These are phyloP conservation scores for Hydrangea macrophylla DNA, from an alignment of 148 eudicot genomes.

Conservation along the genomic window DNA sequence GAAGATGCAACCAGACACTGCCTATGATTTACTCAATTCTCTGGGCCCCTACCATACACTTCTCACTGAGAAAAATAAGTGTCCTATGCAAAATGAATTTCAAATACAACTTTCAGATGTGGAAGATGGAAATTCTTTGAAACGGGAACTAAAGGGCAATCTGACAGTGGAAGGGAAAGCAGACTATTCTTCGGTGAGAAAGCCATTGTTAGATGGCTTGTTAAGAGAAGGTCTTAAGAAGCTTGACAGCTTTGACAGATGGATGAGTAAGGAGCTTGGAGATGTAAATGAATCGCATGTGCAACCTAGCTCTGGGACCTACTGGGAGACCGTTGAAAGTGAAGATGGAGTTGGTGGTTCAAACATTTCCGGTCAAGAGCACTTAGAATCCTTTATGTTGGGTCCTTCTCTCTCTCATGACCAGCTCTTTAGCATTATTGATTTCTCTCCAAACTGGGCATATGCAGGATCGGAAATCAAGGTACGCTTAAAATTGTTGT, in stretches of 20 bases:
- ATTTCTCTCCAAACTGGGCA: slow-evolving; percentile 73
- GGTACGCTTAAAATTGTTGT: too few species aligned
- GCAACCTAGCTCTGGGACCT: slow-evolving; percentile 43
- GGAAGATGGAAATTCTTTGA: slow-evolving; percentile 19
- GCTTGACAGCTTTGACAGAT: slow-evolving; percentile 75
- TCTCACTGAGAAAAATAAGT: slow-evolving; percentile 22
- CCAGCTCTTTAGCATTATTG: slow-evolving; percentile 70
- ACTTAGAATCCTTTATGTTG: slow-evolving; percentile 37
- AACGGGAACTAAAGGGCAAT: slow-evolving; percentile 17
- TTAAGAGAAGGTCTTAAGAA: slow-evolving; percentile 49
- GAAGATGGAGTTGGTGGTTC: slow-evolving; percentile 45
- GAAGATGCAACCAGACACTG: slow-evolving; percentile 22
- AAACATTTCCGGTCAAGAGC: slow-evolving; percentile 31
- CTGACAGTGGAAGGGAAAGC: slow-evolving; percentile 26
- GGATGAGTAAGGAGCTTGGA: slow-evolving; percentile 82
- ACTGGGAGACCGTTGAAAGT: slow-evolving; percentile 61
- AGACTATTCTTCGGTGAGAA: slow-evolving; percentile 32
- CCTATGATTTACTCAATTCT: slow-evolving; percentile 18
- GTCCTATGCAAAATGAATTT: slow-evolving; percentile 18
- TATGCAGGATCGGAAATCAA: slow-evolving; percentile 63
- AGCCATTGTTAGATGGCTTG: slow-evolving; percentile 35
- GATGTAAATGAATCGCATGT: slow-evolving; percentile 53
- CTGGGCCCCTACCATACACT: slow-evolving; percentile 7
- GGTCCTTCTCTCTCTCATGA: slow-evolving; percentile 71
- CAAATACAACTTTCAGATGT: slow-evolving; percentile 19